Evolutionary conservation across 2,329 filamentous ascomycete genomes (phyloP).

Genomic region (Fusarium miscanthi): DNA sequence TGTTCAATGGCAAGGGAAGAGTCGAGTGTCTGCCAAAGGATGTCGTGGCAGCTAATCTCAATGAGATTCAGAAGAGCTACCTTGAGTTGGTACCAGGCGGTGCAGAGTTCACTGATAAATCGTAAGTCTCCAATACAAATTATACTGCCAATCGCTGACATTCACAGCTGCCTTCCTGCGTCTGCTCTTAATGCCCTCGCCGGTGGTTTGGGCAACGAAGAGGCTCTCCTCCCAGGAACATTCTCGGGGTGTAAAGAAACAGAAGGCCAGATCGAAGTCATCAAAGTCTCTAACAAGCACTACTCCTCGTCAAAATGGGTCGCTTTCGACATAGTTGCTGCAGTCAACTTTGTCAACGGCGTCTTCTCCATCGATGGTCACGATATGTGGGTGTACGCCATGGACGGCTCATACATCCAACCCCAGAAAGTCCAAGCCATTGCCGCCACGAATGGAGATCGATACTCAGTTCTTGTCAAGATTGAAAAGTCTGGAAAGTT

Average conservation of each 20-base stretch:
- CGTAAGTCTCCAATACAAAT: conserved; percentile 38
- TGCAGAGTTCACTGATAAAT: conserved; percentile 54
- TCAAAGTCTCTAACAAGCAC: conserved; percentile 54
- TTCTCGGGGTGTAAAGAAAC: conserved; percentile 61
- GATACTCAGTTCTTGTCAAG: conserved; percentile 63
- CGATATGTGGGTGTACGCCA: conserved; percentile 64
- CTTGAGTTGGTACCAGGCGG: conserved; percentile 46
- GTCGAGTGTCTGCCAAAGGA: conserved; percentile 62
- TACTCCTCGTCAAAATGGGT: conserved; percentile 54
- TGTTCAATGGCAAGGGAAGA: conserved; percentile 71
- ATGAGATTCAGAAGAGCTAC: conserved; percentile 46
- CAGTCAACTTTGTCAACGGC: conserved; percentile 58
- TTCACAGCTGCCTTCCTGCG: conserved; percentile 42
- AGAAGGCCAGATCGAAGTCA: conserved; percentile 55
- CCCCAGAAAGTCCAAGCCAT: conserved; percentile 62
- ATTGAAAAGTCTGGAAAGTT: conserved; percentile 62
- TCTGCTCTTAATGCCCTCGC: conserved; percentile 54
- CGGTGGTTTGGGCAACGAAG: conserved; percentile 47
- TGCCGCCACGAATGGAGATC: conserved; percentile 60
- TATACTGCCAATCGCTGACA: neutral
- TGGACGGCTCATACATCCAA: conserved; percentile 65
- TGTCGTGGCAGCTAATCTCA: conserved; percentile 55
- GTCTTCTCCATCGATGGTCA: conserved; percentile 63
- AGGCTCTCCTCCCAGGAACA: conserved; percentile 54
- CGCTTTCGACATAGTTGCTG: conserved; percentile 66